Base-by-base conservation (phyloP, 768 basidiomycete species). In the Trametes meyenii region DNA sequence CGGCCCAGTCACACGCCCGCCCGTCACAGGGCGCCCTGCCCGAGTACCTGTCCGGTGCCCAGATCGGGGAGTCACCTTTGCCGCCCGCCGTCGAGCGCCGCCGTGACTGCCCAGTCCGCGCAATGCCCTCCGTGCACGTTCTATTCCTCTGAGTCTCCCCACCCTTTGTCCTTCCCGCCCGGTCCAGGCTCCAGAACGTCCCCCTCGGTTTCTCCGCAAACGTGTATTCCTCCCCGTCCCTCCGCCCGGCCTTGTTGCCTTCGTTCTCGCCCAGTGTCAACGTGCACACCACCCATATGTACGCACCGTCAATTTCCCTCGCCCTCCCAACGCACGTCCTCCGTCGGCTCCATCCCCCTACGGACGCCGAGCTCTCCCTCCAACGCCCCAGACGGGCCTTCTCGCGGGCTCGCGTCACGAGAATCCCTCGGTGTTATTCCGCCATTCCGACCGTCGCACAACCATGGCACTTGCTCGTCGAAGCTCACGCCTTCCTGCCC, bases 41-140 rank as follows among this genome's bases (percentile, higher is more conserved):
- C 17, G 58, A 21, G 58, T 59, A 50, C 50, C 58, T 35, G 50
- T 46, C 48, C 58, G 58, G 50, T 50, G 58, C 10, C 58, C 50
- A 44, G 50, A 51, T 52, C 50, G 19, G 58, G 50, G 38, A 48
- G 56, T 40, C 38, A 26, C 26, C 14, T 35, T 21, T 45, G 45
- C 55, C 44, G 36, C 23, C 45, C 46, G 55, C n/a, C n/a, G n/a
- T n/a, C 46, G 55, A 16, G 36, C 29, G 55, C 11, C 36, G 36
- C 13, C 6, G 11, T 26, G 44, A 57, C 55, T 49, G 55, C 35
- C 55, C 55, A 57, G 55, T 57, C 55, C 55, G 55, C 55, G 55
- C 55, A 57, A 57, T 23, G 36, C 35, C 55, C 55, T 57, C 36
- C 55, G 56, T 38, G 56, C 56, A 58, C 56, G 56, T 58, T 58